phyloP scores from a whole-genome alignment of 805 yeast species.

The Metahyphopichia silvanorum region DNA sequence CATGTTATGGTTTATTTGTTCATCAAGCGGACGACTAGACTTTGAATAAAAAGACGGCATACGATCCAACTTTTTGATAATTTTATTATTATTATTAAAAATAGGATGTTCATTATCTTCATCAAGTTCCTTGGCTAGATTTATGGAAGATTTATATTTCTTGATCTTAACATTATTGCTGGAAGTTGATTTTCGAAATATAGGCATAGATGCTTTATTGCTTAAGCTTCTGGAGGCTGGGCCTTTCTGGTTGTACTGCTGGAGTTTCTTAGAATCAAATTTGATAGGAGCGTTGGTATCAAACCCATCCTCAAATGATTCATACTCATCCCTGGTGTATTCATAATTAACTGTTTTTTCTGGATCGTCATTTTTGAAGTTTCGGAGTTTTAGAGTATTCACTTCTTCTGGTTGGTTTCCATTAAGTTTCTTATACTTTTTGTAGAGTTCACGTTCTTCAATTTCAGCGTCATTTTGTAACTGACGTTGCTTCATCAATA shows the following conservation, averaged over 20 bases:
- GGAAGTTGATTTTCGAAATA: conserved; percentile 7
- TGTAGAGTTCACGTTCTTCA: conserved; percentile 29
- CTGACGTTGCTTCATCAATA: conserved; percentile 18
- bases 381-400: conserved; percentile 27
- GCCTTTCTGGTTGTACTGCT: conserved; percentile 7
- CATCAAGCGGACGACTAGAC: conserved; percentile 3
- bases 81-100: conserved; percentile 30
- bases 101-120: conserved; percentile 17
- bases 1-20: conserved; percentile 7
- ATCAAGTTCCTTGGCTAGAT: conserved; percentile 15
- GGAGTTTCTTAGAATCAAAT: conserved; percentile 8
- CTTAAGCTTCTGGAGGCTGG: background rate
- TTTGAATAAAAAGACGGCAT: conserved; percentile 39
- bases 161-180: conserved; percentile 9
- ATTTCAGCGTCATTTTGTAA: conserved; percentile 29
- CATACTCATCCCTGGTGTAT: conserved; percentile 35
- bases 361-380: conserved; percentile 24
- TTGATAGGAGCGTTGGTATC: conserved; percentile 14
- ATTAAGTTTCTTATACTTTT: conserved; percentile 9
- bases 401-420: conserved; percentile 14
- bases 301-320: conserved; percentile 36
- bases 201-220: conserved; percentile 18
- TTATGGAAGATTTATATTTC: conserved; percentile 33
- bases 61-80: conserved; percentile 35
- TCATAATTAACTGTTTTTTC: conserved; percentile 36